These are phyloP conservation scores for Xerocomus amazonicus DNA, from an alignment of 1,284 basidiomycete species.

Conservation along the genomic window DNA sequence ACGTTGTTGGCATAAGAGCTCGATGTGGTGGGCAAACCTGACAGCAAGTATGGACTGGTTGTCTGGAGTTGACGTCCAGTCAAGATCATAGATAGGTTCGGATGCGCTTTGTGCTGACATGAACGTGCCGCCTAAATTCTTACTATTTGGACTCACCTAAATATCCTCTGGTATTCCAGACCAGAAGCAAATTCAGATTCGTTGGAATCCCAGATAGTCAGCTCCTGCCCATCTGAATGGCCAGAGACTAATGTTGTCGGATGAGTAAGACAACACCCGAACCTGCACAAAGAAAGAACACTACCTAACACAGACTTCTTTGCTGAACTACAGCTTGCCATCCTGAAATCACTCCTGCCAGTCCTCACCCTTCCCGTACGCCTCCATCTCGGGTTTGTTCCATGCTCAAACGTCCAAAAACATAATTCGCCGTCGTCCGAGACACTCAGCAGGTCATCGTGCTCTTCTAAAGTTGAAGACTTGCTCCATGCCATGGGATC, in stretches of 20 bases:
- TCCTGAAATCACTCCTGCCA: conserved; percentile 56
- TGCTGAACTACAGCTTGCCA: conserved; percentile 80
- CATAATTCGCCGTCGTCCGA: conserved; percentile 69
- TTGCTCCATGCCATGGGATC: conserved; percentile 88
- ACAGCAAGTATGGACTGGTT: conserved; percentile 86
- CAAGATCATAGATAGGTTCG: conserved; percentile 74
- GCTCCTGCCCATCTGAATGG: conserved; percentile 58
- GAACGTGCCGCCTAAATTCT: not conserved
- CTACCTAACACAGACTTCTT: conserved; percentile 85
- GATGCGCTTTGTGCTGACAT: conserved; percentile 15
- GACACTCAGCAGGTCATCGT: conserved; percentile 77
- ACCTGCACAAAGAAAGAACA: conserved; percentile 14
- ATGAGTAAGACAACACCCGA: conserved; percentile 4
- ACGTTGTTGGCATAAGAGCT: conserved; percentile 84
- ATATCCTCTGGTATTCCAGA: conserved; percentile 65
- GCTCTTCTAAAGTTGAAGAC: conserved; percentile 42
- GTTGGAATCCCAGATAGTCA: conserved; percentile 93
- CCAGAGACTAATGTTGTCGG: conserved; percentile 46
- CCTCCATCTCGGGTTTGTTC: conserved; percentile 46
- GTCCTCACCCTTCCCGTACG: conserved; percentile 76
- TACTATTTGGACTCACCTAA: conserved; percentile 44
- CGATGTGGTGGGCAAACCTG: conserved; percentile 73
- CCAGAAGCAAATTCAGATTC: conserved; percentile 93
- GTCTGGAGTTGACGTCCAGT: conserved; percentile 90
- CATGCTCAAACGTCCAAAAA: conserved; percentile 74